Evolutionary conservation across 495 filamentous ascomycete genomes (phyloP).

Genomic region (Barbatosphaeria neglecta): DNA sequence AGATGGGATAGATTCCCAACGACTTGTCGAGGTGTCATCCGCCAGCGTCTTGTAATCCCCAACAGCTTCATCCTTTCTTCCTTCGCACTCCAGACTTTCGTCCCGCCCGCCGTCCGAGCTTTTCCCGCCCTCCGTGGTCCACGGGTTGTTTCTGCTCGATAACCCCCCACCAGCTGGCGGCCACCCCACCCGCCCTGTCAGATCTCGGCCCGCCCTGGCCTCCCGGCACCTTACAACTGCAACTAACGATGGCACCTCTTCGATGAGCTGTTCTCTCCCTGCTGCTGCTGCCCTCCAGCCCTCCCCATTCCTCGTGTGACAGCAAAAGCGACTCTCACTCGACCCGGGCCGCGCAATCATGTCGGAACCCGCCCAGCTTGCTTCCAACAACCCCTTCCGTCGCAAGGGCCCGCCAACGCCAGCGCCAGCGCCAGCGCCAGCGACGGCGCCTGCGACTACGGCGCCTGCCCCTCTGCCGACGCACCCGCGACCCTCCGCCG

Average conservation of each 20-base stretch:
- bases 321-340: not conserved
- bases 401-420: constrained; percentile 17
- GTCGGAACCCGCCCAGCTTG: constrained; percentile 19
- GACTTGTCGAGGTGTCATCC: too few relatives aligned
- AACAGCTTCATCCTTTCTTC: not conserved
- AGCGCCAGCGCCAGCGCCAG: constrained; percentile 3
- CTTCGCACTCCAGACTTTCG: too few relatives aligned
- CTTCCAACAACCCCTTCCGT: constrained; percentile 38
- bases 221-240: too few relatives aligned
- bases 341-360: constrained; percentile 5
- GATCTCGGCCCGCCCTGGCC: not conserved
- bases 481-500: constrained; percentile 1
- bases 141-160: too few relatives aligned
- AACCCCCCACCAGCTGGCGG: not conserved
- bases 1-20: too few relatives aligned
- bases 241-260: not conserved
- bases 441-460: too few relatives aligned
- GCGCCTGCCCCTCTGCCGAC: too few relatives aligned
- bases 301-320: too few relatives aligned
- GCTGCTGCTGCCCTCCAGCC: not conserved
- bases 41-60: not conserved
- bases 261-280: not conserved
- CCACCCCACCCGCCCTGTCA: not conserved
- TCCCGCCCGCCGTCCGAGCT: not conserved
- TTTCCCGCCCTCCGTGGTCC: not conserved